Conservation (phyloP, 306 rosid species). For the Vigna hirtella region DNA sequence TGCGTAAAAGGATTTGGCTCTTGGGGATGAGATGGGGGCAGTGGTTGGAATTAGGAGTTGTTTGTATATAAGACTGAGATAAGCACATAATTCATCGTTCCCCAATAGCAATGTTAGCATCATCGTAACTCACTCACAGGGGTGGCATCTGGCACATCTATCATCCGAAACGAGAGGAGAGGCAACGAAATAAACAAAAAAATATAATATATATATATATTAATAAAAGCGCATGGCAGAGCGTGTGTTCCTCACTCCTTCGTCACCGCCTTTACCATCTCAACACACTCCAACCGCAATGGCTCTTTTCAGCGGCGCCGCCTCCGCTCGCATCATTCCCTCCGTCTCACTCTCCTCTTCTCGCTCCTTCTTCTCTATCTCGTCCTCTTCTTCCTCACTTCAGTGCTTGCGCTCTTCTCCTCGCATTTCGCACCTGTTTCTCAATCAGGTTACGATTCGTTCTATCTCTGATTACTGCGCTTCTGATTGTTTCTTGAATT, state of each 20-base stretch:
- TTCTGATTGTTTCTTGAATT: not conserved
- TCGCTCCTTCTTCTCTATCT: conserved; percentile 34
- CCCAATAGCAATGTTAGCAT: not conserved
- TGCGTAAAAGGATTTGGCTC: not conserved
- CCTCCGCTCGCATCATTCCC: conserved; percentile 62
- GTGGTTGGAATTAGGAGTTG: not conserved
- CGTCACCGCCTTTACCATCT: conserved; percentile 42
- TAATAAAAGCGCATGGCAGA: conserved; percentile 52
- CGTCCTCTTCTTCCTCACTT: conserved; percentile 43
- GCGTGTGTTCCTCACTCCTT: conserved; percentile 52
- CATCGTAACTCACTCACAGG: not conserved
- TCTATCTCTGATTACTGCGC: not conserved
- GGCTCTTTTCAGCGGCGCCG: conserved; percentile 58
- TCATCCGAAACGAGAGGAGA: conserved; percentile 47
- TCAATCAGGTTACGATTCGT: conserved; percentile 59
- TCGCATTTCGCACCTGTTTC: conserved; percentile 71
- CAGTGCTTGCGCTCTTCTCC: conserved; percentile 64
- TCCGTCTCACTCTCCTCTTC: conserved; percentile 51
- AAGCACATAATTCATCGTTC: not conserved
- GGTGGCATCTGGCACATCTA: conserved; percentile 38
- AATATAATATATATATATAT: not conserved
- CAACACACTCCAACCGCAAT: conserved; percentile 48
- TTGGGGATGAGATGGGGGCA: conserved; percentile 4
- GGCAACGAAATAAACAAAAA: conserved; percentile 24
- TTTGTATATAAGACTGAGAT: not conserved